phyloP scores from a whole-genome alignment of 106 monocot species.

The Alisma plantagoaquatica region DNA sequence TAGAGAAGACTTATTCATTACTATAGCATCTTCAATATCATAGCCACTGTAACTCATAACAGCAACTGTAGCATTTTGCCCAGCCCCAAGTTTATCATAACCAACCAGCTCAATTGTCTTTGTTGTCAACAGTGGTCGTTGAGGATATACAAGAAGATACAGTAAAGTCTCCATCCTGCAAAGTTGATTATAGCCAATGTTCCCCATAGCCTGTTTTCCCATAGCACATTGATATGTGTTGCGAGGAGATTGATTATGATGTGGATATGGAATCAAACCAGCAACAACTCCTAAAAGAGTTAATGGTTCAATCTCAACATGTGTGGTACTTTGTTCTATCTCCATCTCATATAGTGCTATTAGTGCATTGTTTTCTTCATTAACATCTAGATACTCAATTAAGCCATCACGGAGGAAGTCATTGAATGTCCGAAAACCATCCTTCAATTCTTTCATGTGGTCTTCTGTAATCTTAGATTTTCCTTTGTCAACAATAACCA shows the following conservation, averaged over 20 bases:
- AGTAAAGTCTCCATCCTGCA: slow-evolving; percentile 41
- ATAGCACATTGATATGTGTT: slow-evolving; percentile 99
- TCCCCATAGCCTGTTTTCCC: slow-evolving; percentile 99
- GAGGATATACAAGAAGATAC: slow-evolving; percentile 84
- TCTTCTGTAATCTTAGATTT: slow-evolving; percentile 70
- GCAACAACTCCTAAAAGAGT: slow-evolving; percentile 88
- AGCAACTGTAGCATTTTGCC: slow-evolving; percentile 96
- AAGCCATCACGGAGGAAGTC: slow-evolving; percentile 87
- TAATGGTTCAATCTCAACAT: slow-evolving; percentile 95
- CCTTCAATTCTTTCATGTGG: slow-evolving; percentile 94
- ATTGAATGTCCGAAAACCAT: slow-evolving; percentile 83
- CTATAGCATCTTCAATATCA: slow-evolving; percentile 96
- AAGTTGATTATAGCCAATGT: slow-evolving; percentile 58
- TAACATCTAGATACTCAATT: slow-evolving; percentile 95
- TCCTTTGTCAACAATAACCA: slow-evolving; percentile 92
- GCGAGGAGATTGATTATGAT: slow-evolving; percentile 96
- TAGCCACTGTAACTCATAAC: slow-evolving; percentile 99
- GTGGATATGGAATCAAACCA: slow-evolving; percentile 95
- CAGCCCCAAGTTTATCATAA: background rate
- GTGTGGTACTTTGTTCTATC: slow-evolving; percentile 38
- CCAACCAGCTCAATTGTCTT: slow-evolving; percentile 34
- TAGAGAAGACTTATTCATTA: slow-evolving; percentile 98
- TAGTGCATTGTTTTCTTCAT: slow-evolving; percentile 99
- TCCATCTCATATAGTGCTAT: slow-evolving; percentile 78
- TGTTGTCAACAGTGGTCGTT: slow-evolving; percentile 86